Base-by-base conservation (phyloP, 1,284 basidiomycete species). In the Golubevia pallescens region DNA sequence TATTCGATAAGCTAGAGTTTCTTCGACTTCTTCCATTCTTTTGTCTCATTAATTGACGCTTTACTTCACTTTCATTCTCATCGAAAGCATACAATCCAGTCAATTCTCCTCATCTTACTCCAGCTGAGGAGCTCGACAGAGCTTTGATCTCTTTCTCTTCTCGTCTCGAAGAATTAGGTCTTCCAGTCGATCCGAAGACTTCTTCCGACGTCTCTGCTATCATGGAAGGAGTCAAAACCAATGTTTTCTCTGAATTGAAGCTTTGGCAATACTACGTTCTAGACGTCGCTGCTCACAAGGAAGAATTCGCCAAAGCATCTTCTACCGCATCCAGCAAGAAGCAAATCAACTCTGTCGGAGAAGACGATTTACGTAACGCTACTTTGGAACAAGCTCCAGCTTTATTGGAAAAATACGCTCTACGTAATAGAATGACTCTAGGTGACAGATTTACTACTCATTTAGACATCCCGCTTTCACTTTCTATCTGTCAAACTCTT, bases 241-340 rank as follows among this genome's bases (percentile, higher is more conserved):
- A 78, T 24, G 77, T 73, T 3, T 48, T 80, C 4, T 62, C 20
- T 6, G 69, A 69, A 16, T 72, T 81, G 57, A 67, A 77, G 54
- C 72, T 81, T 10, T 81, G 79, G 79, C 73, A 81, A 52, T 81
- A 71, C 69, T 81, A 81, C 57, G 79, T 73, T 23, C 52, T 81
- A 38, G 73, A 81, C 28, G 71, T 72, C 32, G 63, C 72, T 56
- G 71, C 68, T 0, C 61, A 72, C 19, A 73, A 68, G 56, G 60
- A 67, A 14, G 65, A 55, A 28, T 71, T 81, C 61, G 48, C 23
- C 10, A 53, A 63, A 13, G 74, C 65, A 6, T 71, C 13, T 32
- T 13, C 20, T 57, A 38, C 3, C 20, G 51, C n/a, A 24, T 13
- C 16, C 19, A 48, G 38, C 32, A 52, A n/a, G 51, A 58, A 57